Evolutionary conservation across 257 asterid genomes (phyloP).

Genomic region (Scutellaria baicalensis): DNA sequence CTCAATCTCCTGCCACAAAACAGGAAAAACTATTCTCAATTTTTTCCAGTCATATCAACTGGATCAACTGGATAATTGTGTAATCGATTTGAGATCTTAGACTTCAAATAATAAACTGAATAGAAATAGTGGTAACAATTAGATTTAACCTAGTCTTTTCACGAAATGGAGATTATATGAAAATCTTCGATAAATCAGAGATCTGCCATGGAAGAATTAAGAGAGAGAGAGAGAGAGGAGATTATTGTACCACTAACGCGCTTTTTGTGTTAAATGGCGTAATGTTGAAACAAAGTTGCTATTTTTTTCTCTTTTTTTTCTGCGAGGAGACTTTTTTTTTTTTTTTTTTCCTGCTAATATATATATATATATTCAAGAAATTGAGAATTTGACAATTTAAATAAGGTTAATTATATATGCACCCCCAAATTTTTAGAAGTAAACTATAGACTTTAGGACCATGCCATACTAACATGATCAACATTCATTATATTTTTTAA

Average conservation of each 20-base stretch:
- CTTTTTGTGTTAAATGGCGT: background rate
- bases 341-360: too few relatives aligned
- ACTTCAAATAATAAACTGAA: background rate
- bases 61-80: slow-evolving; percentile 18
- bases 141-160: slow-evolving; percentile 16
- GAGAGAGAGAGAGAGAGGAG: slow-evolving; percentile 17
- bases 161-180: slow-evolving; percentile 9
- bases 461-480: too few relatives aligned
- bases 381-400: too few relatives aligned
- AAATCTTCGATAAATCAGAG: slow-evolving; percentile 26
- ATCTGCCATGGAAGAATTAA: slow-evolving; percentile 34
- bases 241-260: slow-evolving; percentile 17
- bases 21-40: background rate
- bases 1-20: slow-evolving; percentile 6
- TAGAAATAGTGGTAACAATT: background rate
- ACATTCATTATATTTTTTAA: too few relatives aligned
- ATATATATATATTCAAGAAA: too few relatives aligned
- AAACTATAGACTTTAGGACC: too few relatives aligned
- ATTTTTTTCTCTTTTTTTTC: background rate
- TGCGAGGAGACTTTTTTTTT: background rate
- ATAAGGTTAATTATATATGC: too few relatives aligned
- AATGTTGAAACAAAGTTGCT: slow-evolving; percentile 7
- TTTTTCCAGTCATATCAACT: slow-evolving; percentile 21
- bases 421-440: too few relatives aligned
- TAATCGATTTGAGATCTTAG: slow-evolving; percentile 29